A percentile compares a stretch with the other conserved stretches of the same genome.
phyloP scores from a whole-genome alignment of 176 grass and related monocot species.

The Juncus inflexus region DNA sequence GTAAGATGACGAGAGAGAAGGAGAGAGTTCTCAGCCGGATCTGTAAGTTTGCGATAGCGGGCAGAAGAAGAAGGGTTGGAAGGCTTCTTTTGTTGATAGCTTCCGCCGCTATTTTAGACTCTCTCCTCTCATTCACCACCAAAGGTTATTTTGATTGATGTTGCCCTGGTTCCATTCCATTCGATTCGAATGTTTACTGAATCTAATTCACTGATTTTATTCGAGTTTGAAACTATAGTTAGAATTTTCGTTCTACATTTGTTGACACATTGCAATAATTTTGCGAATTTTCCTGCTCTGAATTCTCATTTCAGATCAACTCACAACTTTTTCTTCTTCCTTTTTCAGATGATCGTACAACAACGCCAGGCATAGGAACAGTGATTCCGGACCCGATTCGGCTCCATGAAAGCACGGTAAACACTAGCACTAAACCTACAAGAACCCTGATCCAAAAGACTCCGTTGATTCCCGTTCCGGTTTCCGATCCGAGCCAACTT shows the following conservation, averaged over 20 bases:
- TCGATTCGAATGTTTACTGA: background rate
- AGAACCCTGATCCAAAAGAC: conserved; percentile 23
- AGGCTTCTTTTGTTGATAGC: conserved; percentile 71
- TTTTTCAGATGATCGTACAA: conserved; percentile 65
- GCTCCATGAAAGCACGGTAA: conserved; percentile 5
- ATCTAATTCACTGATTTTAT: background rate
- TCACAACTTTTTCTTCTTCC: background rate
- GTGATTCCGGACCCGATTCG: conserved; percentile 43
- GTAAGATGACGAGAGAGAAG: conserved; percentile 27
- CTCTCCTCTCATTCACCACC: conserved; percentile 52
- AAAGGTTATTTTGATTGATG: conserved; percentile 58
- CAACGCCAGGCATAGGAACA: conserved; percentile 40
- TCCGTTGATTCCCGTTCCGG: conserved; percentile 11
- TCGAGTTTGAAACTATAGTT: background rate
- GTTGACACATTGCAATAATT: background rate
- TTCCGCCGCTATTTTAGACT: conserved; percentile 45
- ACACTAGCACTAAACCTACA: conserved; percentile 25
- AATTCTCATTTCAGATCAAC: conserved; percentile 4
- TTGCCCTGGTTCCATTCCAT: background rate
- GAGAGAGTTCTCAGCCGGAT: conserved; percentile 59
- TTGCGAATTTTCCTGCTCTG: background rate
- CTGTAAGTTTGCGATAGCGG: conserved; percentile 61
- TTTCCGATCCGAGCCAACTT: conserved; percentile 18
- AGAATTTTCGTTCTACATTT: background rate
- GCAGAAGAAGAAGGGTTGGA: conserved; percentile 49